Conservation (phyloP, 75 land plant species). For the Sequoia sempervirens region DNA sequence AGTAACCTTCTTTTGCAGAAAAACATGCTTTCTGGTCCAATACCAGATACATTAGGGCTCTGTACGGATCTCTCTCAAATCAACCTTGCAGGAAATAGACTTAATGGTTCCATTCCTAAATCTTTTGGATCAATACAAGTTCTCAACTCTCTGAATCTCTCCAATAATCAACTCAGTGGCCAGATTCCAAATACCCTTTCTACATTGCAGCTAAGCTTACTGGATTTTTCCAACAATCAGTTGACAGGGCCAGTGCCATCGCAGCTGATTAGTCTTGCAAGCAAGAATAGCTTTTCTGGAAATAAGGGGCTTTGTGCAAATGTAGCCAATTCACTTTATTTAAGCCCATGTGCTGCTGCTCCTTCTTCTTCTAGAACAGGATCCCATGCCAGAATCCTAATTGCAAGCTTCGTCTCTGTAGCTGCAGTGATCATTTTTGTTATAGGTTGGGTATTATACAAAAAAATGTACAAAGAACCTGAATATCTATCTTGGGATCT, state of each 20-base stretch:
- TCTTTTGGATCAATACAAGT: constrained; percentile 42
- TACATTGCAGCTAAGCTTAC: constrained; percentile 32
- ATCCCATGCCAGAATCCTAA: constrained; percentile 17
- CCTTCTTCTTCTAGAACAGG: constrained; percentile 5
- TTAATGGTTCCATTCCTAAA: constrained; percentile 63
- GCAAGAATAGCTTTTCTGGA: constrained; percentile 47
- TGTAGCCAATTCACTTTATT: neutral
- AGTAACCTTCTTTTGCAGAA: constrained; percentile 27
- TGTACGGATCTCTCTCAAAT: constrained; percentile 30
- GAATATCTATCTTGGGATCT: constrained; percentile 44
- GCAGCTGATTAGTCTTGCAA: constrained; percentile 33
- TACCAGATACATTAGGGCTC: constrained; percentile 46
- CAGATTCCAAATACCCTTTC: constrained; percentile 57
- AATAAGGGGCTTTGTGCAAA: constrained; percentile 52
- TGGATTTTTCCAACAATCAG: constrained; percentile 67
- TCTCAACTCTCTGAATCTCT: constrained; percentile 58
- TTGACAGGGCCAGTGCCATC: constrained; percentile 63
- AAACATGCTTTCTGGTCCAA: constrained; percentile 50
- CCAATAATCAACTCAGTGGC: constrained; percentile 62
- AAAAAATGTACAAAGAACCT: neutral
- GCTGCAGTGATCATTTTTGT: neutral
- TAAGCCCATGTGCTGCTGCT: constrained; percentile 15
- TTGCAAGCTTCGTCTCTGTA: constrained; percentile 11
- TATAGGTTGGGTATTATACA: neutral
- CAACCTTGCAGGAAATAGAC: constrained; percentile 38